Evolutionary conservation across 805 yeast species (phyloP).

Genomic region (Saccharomycopsis microspora): DNA sequence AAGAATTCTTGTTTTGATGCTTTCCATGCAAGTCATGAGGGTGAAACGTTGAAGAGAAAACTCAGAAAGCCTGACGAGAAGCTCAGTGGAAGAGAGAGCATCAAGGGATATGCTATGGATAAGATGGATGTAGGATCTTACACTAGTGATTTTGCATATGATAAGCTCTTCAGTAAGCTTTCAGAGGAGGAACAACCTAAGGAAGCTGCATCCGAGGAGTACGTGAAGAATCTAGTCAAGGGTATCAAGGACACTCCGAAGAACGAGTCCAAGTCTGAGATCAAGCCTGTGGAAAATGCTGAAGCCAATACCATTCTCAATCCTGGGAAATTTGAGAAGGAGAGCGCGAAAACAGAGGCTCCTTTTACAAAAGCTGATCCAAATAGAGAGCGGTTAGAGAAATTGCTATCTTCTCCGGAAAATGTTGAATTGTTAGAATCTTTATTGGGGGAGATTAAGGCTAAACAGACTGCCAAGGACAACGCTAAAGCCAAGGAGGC

Average conservation of each 20-base stretch:
- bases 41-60: not conserved
- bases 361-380: no score
- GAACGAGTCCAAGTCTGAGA: not conserved
- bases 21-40: not conserved
- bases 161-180: not conserved
- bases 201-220: no score
- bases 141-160: not conserved
- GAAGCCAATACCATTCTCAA: not conserved
- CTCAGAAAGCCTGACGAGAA: not conserved
- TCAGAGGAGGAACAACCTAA: not conserved
- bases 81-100: not conserved
- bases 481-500: constrained; percentile 8
- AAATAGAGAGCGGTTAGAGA: not conserved
- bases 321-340: no score
- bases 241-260: not conserved
- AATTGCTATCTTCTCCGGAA: constrained; percentile 7
- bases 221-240: not conserved
- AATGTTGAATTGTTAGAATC: constrained; percentile 13
- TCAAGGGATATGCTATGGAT: not conserved
- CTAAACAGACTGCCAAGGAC: constrained; percentile 4
- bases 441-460: constrained; percentile 11
- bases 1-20: not conserved
- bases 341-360: no score
- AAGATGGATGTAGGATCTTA: not conserved
- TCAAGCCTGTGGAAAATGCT: not conserved